Conservation (phyloP, 345 rosid genomes). For the Arabis hirsuta region DNA sequence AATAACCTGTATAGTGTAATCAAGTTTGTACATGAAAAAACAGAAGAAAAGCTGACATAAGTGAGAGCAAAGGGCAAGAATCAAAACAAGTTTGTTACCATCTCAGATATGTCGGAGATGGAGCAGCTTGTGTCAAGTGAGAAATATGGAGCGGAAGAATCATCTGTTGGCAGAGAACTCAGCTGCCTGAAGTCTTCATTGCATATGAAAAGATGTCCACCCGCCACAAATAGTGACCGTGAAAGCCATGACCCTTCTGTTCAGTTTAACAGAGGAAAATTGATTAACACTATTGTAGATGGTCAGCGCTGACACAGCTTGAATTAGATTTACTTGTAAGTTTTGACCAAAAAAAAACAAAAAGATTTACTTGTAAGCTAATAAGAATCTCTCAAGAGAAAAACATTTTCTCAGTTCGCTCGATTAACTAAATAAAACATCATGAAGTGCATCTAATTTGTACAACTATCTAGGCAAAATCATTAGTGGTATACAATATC, state of each 20-base stretch:
- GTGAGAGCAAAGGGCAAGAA: conserved; percentile 15
- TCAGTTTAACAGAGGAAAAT: conserved; percentile 31
- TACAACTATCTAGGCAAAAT: conserved; percentile 1
- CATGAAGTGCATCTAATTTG: conserved; percentile 6
- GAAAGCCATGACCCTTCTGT: conserved; percentile 72
- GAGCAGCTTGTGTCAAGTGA: conserved; percentile 66
- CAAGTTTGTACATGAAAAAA: conserved; percentile 7
- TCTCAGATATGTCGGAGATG: conserved; percentile 62
- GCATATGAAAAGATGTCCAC: conserved; percentile 68
- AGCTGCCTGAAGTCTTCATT: conserved; percentile 76
- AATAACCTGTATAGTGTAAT: conserved; percentile 53
- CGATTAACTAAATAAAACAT: neutral
- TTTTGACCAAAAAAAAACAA: no score
- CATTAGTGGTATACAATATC: neutral
- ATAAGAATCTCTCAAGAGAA: neutral
- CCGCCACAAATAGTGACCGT: conserved; percentile 76
- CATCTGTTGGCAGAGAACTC: conserved; percentile 48
- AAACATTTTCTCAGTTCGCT: neutral
- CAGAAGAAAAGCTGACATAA: neutral
- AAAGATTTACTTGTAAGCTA: conserved; percentile 11
- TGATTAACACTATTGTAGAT: conserved; percentile 2
- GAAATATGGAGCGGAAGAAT: conserved; percentile 63
- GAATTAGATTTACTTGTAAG: neutral
- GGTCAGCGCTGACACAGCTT: conserved; percentile 8
- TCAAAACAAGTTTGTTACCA: conserved; percentile 54